Evolutionary conservation across 768 basidiomycete species (phyloP), one percentile per base, ranked within the genome.

Genomic region (Naematelia encephala): DNA sequence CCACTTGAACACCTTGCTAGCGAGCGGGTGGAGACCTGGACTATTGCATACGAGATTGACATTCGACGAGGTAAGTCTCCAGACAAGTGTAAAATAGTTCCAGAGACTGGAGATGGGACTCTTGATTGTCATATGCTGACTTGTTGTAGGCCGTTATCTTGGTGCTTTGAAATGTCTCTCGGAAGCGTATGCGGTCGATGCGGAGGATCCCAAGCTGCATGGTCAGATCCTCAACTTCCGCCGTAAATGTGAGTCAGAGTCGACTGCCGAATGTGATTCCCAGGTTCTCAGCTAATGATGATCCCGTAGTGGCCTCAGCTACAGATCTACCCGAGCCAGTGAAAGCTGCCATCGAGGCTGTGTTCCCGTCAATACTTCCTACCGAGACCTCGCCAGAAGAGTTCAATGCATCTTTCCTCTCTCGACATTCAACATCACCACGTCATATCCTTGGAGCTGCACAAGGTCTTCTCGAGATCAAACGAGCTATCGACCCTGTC

Each of bases 1-100:
- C 88, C 87, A 2, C 75, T 97, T 2, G 79, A 81, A 8, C 80
- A 79, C 4, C 79, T 85, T 16, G 82, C 81, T 0, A 74, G 78
- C 12, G 73, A 80, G 2, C 80, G 84, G 48, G 77, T 90, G 10
- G 85, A 89, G 29, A 84, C 84, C 26, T 93, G 90, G 87, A 76
- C 86, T 50, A 81, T 82, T 0, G 80, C 81, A 4, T 94, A 88
- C 70, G 91, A 96, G 69, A 87, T 97, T 19, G 85, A 87, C 26
- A 81, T 89, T 49, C 83, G 90, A 60, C 83, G 88, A 70, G 85
- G 92, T 93, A 70, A 73, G 86, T 80, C 46, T 23, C n/a, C 45
- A 16, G 34, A 8, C 34, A 39, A 16, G 34, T 39, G 16, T 28
- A 22, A 11, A 48, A 11, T 10, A 48, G 14, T 51, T 8, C 11